phyloP scores from a whole-genome alignment of 176 grass and related monocot genomes.

The Carex cristatella region DNA sequence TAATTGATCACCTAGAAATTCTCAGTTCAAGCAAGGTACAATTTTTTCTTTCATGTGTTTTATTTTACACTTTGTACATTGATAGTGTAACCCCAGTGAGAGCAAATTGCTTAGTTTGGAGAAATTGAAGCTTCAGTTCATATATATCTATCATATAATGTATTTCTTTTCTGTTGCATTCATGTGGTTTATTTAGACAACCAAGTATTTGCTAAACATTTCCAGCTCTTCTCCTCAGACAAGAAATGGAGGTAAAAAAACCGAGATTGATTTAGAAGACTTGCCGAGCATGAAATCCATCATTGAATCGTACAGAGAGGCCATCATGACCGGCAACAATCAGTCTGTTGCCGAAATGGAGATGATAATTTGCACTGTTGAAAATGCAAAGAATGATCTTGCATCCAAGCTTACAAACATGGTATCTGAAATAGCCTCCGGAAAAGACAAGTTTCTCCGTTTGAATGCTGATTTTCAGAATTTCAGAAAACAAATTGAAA shows the following conservation, averaged over 20 bases:
- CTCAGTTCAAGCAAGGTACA: background rate
- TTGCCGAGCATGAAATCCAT: constrained; percentile 60
- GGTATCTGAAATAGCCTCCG: constrained; percentile 52
- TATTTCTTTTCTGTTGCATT: background rate
- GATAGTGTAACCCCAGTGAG: background rate
- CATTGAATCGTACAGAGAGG: constrained; percentile 68
- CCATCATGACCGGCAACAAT: constrained; percentile 56
- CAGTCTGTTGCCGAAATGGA: constrained; percentile 56
- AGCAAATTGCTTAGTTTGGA: background rate
- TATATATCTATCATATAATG: background rate
- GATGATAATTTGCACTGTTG: constrained; percentile 40
- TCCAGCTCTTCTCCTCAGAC: constrained; percentile 27
- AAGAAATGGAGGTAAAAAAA: constrained; percentile 24
- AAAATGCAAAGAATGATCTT: constrained; percentile 51
- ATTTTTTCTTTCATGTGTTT: background rate
- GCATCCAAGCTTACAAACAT: constrained; percentile 46
- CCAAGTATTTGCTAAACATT: constrained; percentile 3
- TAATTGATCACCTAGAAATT: background rate
- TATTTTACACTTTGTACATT: background rate
- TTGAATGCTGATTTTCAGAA: constrained; percentile 93
- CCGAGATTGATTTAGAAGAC: constrained; percentile 36
- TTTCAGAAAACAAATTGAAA: constrained; percentile 86
- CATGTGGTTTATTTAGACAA: background rate
- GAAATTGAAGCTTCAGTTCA: constrained; percentile 7
- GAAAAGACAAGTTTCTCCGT: constrained; percentile 68